Evolutionary conservation across 805 yeast species (phyloP).

Genomic region (Myxozyma geophila): DNA sequence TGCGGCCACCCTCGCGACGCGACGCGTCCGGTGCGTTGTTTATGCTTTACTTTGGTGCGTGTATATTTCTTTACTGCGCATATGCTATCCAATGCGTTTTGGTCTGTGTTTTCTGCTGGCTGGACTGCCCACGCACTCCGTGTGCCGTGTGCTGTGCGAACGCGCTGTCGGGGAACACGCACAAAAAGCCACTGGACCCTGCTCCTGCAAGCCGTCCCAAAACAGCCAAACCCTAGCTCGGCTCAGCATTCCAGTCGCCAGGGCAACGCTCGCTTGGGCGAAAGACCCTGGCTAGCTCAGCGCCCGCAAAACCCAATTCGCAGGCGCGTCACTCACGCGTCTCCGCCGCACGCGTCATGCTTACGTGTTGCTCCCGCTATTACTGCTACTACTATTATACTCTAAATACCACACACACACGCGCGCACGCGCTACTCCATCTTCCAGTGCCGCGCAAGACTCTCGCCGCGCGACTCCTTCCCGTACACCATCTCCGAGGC

Average conservation of each 20-base stretch:
- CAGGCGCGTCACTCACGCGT: conserved; percentile 6
- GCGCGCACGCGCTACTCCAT: conserved; percentile 23
- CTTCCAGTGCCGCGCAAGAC: conserved; percentile 39
- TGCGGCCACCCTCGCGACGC: background rate
- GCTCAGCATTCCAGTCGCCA: conserved; percentile 13
- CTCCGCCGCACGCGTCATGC: conserved; percentile 9
- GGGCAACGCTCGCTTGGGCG: background rate
- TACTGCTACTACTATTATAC: background rate
- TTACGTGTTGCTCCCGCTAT: background rate
- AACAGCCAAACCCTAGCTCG: background rate
- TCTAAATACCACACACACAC: too few species aligned
- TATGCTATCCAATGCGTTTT: too few species aligned
- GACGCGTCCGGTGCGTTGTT: background rate
- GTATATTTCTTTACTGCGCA: too few species aligned
- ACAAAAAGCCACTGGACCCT: too few species aligned
- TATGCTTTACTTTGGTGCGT: background rate
- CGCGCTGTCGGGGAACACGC: too few species aligned
- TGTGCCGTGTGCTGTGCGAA: too few species aligned
- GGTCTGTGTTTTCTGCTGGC: too few species aligned
- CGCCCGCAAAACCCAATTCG: background rate
- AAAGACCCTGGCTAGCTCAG: background rate
- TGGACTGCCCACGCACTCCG: too few species aligned
- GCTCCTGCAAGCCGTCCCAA: too few species aligned
- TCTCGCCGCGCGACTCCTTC: conserved; percentile 34
- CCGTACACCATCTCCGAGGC: conserved; percentile 67